Conservation (phyloP, 2,329 filamentous ascomycete genomes). For the Cryphonectria nitschkei region DNA sequence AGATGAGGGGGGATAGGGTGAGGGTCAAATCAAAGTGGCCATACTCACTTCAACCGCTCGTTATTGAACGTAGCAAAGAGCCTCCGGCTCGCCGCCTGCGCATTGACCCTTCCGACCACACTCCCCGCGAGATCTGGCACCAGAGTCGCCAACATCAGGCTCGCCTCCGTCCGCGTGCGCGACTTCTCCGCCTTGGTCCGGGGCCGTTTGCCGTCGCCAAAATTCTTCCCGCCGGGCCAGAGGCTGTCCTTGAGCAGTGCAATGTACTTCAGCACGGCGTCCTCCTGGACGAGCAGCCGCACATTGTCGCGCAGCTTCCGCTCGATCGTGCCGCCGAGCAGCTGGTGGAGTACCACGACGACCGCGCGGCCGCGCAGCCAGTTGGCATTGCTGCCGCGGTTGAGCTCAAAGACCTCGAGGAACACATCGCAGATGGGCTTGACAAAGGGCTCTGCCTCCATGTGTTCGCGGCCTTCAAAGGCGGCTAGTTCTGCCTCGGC, state of each 20-base stretch:
- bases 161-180: constrained; percentile 83
- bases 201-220: constrained; percentile 48
- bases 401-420: constrained; percentile 91
- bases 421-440: constrained; percentile 99
- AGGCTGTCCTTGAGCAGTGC: constrained; percentile 72
- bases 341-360: constrained; percentile 92
- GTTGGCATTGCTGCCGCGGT: constrained; percentile 97
- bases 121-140: constrained; percentile 89
- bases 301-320: constrained; percentile 89
- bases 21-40: constrained; percentile 32
- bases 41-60: constrained; percentile 76
- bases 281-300: constrained; percentile 73
- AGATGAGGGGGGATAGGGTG: background rate
- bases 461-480: constrained; percentile 79
- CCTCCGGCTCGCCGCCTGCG: constrained; percentile 84
- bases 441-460: constrained; percentile 79
- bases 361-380: constrained; percentile 96
- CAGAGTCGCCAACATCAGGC: constrained; percentile 84
- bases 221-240: constrained; percentile 70
- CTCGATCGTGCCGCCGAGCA: constrained; percentile 94
- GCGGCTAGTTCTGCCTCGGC: constrained; percentile 93
- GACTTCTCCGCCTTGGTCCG: constrained; percentile 75
- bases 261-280: constrained; percentile 77
- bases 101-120: constrained; percentile 91
- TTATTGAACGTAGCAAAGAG: constrained; percentile 94